Conservation (phyloP, 495 filamentous ascomycete species). For the Tuber melanosporum region DNA sequence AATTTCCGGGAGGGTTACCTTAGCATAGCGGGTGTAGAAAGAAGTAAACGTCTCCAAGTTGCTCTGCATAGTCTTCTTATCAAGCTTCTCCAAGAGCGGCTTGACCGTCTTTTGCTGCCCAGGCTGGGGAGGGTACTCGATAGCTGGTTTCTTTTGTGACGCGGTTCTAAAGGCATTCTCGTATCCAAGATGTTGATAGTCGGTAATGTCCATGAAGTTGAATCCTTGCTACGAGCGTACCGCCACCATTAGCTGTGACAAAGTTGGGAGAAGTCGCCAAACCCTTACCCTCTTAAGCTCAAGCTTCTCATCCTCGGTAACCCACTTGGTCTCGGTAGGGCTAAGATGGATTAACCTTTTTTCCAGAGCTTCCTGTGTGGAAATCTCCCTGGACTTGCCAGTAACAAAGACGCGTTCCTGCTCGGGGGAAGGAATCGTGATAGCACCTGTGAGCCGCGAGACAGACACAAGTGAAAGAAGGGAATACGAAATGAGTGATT, state of each 20-base stretch:
- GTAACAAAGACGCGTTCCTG: slow-evolving; percentile 23
- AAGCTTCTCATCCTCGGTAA: slow-evolving; percentile 95
- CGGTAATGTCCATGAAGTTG: slow-evolving; percentile 94
- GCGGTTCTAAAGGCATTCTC: slow-evolving; percentile 41
- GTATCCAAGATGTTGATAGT: slow-evolving; percentile 54
- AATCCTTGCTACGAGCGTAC: slow-evolving; percentile 57
- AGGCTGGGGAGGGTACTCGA: slow-evolving; percentile 62
- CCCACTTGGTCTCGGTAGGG: slow-evolving; percentile 75
- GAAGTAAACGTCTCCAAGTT: slow-evolving; percentile 72
- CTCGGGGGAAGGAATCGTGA: slow-evolving; percentile 34
- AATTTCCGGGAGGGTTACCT: slow-evolving; percentile 32
- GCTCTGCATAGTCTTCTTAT: slow-evolving; percentile 67
- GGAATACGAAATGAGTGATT: slow-evolving; percentile 28
- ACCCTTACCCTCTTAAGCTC: slow-evolving; percentile 67
- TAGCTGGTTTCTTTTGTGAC: slow-evolving; percentile 44
- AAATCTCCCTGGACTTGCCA: slow-evolving; percentile 25
- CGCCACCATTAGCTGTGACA: not conserved
- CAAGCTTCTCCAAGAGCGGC: slow-evolving; percentile 60
- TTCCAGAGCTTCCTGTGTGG: slow-evolving; percentile 44
- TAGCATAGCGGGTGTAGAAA: slow-evolving; percentile 87
- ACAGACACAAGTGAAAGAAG: slow-evolving; percentile 36
- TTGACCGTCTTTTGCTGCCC: slow-evolving; percentile 59
- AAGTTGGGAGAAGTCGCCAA: slow-evolving; percentile 2
- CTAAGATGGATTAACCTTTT: slow-evolving; percentile 77
- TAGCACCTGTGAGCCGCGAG: slow-evolving; percentile 23